phyloP scores from a whole-genome alignment of 1,284 basidiomycete genomes.

The Pulchroboletus neoregius region DNA sequence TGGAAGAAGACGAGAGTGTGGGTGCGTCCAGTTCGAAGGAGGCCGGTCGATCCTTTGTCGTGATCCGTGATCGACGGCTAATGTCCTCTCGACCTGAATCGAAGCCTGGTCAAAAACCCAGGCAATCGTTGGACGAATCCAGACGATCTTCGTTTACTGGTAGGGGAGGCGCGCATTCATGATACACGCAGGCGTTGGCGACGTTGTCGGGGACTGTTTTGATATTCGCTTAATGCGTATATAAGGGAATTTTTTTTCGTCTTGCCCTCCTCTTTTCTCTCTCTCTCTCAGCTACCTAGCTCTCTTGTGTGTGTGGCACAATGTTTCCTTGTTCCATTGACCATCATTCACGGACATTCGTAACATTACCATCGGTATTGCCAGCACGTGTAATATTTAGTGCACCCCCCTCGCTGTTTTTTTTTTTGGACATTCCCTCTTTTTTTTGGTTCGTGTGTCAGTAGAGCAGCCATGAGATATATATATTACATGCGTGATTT shows the following conservation, averaged over 20 bases:
- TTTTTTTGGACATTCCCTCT: not conserved
- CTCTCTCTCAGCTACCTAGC: not conserved
- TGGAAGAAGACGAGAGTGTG: constrained; percentile 34
- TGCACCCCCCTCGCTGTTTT: constrained; percentile 24
- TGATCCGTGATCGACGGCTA: constrained; percentile 53
- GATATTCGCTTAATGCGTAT: constrained; percentile 17
- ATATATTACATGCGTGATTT: constrained; percentile 13
- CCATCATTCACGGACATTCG: constrained; percentile 17
- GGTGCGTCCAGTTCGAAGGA: constrained; percentile 32
- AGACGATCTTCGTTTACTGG: constrained; percentile 36
- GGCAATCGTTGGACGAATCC: constrained; percentile 33
- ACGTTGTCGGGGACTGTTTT: constrained; percentile 6
- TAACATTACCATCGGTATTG: constrained; percentile 26
- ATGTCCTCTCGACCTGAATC: constrained; percentile 35
- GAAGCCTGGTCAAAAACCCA: constrained; percentile 19
- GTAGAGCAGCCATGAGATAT: constrained; percentile 20
- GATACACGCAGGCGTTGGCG: constrained; percentile 6
- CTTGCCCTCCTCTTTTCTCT: not conserved
- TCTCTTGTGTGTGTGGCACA: constrained; percentile 9
- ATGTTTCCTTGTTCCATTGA: constrained; percentile 21
- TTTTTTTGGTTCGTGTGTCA: constrained; percentile 14
- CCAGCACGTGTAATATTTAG: constrained; percentile 32
- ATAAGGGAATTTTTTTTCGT: constrained; percentile 6
- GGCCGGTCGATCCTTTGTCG: constrained; percentile 57
- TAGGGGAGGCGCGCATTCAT: constrained; percentile 27